Evolutionary conservation across 306 rosid species (phyloP).

Genomic region (Lithocarpus polystachyus): DNA sequence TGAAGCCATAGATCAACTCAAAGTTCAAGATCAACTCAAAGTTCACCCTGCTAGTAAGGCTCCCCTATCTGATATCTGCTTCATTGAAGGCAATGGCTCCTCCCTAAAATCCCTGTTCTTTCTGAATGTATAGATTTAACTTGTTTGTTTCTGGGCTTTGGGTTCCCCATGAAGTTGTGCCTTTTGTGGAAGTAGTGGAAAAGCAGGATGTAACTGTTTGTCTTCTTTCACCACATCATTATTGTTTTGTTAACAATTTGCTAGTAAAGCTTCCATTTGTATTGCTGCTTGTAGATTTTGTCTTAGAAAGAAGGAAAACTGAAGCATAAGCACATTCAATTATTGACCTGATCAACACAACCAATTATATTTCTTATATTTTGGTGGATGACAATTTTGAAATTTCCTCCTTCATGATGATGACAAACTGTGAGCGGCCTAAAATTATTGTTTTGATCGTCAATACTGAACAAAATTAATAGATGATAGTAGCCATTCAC

Average conservation of each 20-base stretch:
- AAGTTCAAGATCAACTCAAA: neutral
- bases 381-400: neutral
- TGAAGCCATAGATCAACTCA: neutral
- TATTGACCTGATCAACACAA: neutral
- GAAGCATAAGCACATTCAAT: neutral
- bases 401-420: neutral
- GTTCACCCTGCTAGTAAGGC: neutral
- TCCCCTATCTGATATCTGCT: neutral
- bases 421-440: too few species aligned
- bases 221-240: neutral
- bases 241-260: neutral
- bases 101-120: neutral
- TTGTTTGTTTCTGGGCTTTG: neutral
- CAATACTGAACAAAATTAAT: neutral
- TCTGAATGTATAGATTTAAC: neutral
- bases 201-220: neutral
- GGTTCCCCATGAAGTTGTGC: neutral
- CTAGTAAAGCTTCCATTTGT: neutral
- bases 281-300: neutral
- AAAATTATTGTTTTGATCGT: neutral
- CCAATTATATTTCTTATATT: too few species aligned
- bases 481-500: too few species aligned
- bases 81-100: too few species aligned
- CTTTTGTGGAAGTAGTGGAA: neutral
- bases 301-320: neutral